Conservation (phyloP, 1,139 yeast species). For the Starmera stellimalicola region DNA sequence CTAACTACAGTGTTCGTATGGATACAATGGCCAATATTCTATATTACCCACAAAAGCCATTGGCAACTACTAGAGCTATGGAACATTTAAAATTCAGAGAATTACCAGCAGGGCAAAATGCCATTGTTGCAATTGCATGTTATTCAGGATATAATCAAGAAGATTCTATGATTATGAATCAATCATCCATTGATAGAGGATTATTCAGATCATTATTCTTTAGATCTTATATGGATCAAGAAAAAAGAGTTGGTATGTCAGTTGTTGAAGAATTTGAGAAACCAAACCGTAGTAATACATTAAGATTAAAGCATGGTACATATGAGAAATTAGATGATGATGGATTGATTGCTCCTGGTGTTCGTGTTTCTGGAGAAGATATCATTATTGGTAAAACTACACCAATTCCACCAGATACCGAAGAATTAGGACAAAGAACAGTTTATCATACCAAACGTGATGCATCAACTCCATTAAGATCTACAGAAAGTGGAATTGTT, state of each 20-base stretch:
- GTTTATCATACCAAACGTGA: conserved; percentile 97
- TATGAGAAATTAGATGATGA: conserved; percentile 97
- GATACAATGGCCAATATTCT: conserved; percentile 98
- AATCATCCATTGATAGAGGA: conserved; percentile 94
- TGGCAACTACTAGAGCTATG: conserved; percentile 98
- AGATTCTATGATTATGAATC: conserved; percentile 99
- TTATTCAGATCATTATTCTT: conserved; percentile 90
- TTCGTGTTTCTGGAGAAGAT: conserved; percentile 97
- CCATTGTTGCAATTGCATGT: conserved; percentile 96
- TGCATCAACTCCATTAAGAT: conserved; percentile 94
- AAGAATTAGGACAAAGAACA: conserved; percentile 96
- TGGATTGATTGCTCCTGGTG: conserved; percentile 97
- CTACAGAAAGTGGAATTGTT: conserved; percentile 96
- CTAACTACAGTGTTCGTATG: conserved; percentile 95
- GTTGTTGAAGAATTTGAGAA: conserved; percentile 93
- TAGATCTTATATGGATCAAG: conserved; percentile 97
- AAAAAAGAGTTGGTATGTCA: conserved; percentile 96
- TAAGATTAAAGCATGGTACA: conserved; percentile 94
- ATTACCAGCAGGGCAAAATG: conserved; percentile 98
- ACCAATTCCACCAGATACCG: conserved; percentile 96
- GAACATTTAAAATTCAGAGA: conserved; percentile 95
- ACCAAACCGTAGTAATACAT: conserved; percentile 89
- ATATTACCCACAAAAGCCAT: conserved; percentile 97
- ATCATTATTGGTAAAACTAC: conserved; percentile 97
- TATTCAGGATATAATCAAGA: conserved; percentile 98